These are phyloP conservation scores for Boletus eberwhitei DNA, from an alignment of 768 basidiomycete species.

Conservation along the genomic window DNA sequence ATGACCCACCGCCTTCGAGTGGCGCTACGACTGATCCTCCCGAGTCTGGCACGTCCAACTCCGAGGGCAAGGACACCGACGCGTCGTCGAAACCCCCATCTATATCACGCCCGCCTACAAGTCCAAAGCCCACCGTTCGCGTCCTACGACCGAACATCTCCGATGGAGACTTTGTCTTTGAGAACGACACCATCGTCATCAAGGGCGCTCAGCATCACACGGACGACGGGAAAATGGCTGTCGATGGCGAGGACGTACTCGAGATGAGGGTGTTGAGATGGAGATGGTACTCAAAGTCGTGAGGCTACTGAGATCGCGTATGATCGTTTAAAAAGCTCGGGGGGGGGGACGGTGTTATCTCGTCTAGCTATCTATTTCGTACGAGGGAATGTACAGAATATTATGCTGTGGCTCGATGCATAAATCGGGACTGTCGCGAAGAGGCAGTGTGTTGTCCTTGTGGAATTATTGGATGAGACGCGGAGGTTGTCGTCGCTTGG, in stretches of 20 bases:
- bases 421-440: too few species aligned
- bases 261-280: conserved; percentile 27
- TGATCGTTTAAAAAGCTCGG: not conserved
- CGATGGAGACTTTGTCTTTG: conserved; percentile 22
- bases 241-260: conserved; percentile 11
- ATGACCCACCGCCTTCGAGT: not conserved
- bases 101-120: not conserved
- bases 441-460: not conserved
- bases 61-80: not conserved
- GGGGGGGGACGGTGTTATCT: conserved; percentile 4
- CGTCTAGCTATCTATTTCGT: conserved; percentile 13
- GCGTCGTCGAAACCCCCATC: not conserved
- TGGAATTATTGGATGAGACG: not conserved
- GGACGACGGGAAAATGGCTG: conserved; percentile 11
- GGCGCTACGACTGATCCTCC: conserved; percentile 1
- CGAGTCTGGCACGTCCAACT: not conserved
- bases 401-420: not conserved
- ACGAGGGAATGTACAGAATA: conserved; percentile 11
- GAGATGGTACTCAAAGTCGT: conserved; percentile 19
- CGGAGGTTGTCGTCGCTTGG: not conserved
- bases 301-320: not conserved
- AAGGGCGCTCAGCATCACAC: not conserved
- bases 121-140: not conserved
- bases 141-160: conserved; percentile 18
- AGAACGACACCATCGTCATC: conserved; percentile 19